Evolutionary conservation across 768 basidiomycete species (phyloP).

Genomic region (Suillus luteus): DNA sequence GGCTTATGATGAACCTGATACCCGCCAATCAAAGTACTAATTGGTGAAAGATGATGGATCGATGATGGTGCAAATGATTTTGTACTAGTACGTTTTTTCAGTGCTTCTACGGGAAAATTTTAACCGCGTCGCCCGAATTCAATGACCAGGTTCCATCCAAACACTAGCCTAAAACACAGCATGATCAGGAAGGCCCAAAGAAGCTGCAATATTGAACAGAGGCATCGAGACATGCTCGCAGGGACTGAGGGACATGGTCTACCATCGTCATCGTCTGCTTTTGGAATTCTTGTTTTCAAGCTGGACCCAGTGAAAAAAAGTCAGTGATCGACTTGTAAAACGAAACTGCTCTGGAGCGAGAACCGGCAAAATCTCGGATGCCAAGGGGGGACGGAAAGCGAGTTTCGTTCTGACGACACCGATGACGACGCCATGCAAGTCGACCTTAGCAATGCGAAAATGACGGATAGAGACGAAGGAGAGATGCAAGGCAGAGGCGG

Average conservation of each 20-base stretch:
- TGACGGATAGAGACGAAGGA: no score
- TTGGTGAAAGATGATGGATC: slow-evolving; percentile 34
- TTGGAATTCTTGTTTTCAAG: slow-evolving; percentile 40
- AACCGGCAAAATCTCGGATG: slow-evolving; percentile 25
- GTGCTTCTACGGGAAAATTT: no score
- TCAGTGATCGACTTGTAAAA: slow-evolving; percentile 72
- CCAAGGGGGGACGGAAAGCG: slow-evolving; percentile 54
- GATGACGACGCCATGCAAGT: slow-evolving; percentile 24
- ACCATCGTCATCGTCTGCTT: not conserved
- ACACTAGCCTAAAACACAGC: slow-evolving; percentile 52
- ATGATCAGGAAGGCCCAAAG: slow-evolving; percentile 82
- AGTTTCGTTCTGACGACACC: slow-evolving; percentile 31
- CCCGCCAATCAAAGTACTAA: slow-evolving; percentile 78
- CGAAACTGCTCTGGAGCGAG: slow-evolving; percentile 40
- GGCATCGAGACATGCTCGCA: slow-evolving; percentile 78
- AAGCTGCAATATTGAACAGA: slow-evolving; percentile 40
- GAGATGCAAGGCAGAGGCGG: slow-evolving; percentile 47
- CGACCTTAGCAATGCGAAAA: slow-evolving; percentile 28
- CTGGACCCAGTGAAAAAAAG: slow-evolving; percentile 79
- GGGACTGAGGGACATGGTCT: slow-evolving; percentile 84
- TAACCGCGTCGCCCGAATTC: no score
- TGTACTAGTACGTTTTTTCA: no score
- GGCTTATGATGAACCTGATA: slow-evolving; percentile 75
- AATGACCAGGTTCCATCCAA: no score
- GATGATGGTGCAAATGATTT: slow-evolving; percentile 9